A percentile compares a stretch with the other conserved stretches of the same genome.
Evolutionary conservation across 1,139 yeast species (phyloP).

Genomic region (Pneumocystis jirovecii): DNA sequence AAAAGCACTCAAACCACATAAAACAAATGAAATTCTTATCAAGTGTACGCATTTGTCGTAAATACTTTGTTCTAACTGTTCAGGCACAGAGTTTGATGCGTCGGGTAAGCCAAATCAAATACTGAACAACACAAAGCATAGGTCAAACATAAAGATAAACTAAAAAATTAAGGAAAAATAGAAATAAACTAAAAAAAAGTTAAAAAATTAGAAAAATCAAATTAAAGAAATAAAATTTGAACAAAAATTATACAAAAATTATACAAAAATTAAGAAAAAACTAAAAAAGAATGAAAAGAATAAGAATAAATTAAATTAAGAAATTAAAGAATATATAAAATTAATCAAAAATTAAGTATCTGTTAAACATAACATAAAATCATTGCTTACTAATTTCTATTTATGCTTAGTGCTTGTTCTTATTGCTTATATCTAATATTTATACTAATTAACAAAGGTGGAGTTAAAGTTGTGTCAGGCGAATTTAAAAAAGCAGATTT

Average conservation of each 20-base stretch:
- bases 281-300: no score
- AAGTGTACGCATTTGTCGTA: background rate
- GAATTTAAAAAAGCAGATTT: constrained; percentile 66
- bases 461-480: constrained; percentile 57
- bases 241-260: no score
- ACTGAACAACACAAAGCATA: background rate
- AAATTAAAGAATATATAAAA: no score
- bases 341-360: no score
- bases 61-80: background rate
- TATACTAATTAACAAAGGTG: constrained; percentile 52
- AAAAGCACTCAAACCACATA: background rate
- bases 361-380: no score
- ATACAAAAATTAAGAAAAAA: no score
- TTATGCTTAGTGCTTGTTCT: background rate
- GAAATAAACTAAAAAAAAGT: no score
- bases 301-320: no score
- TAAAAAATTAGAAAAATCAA: no score
- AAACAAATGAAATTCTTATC: background rate
- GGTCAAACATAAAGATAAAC: background rate
- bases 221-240: no score
- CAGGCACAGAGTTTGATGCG: background rate
- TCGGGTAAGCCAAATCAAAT: background rate
- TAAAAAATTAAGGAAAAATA: background rate
- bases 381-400: no score
- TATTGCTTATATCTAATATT: constrained; percentile 26